These are phyloP conservation scores for Juncus effusus DNA, from an alignment of 176 grass and related monocot genomes.

Conservation along the genomic window DNA sequence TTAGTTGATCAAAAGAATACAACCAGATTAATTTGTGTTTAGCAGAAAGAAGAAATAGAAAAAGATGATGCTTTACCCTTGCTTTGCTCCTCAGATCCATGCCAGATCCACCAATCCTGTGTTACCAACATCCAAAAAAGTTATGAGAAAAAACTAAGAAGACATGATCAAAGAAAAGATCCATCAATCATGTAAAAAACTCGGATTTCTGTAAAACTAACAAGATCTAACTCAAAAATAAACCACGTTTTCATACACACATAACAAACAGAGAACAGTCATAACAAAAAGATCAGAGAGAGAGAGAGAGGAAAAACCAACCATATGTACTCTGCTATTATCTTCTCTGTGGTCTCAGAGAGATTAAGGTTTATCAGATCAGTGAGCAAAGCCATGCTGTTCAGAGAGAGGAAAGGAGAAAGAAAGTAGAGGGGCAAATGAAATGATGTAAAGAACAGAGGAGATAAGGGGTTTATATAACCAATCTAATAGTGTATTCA, in stretches of 20 bases:
- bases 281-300: slow-evolving; percentile 13
- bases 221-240: background rate
- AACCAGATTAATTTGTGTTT: background rate
- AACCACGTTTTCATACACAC: background rate
- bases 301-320: slow-evolving; percentile 26
- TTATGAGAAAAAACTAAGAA: background rate
- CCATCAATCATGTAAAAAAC: background rate
- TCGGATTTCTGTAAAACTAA: too few relatives aligned
- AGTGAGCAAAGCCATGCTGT: slow-evolving; percentile 84
- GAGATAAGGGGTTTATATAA: slow-evolving; percentile 23
- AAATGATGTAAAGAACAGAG: slow-evolving; percentile 15
- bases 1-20: background rate
- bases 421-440: background rate
- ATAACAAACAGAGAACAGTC: background rate
- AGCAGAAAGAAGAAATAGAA: background rate
- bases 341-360: slow-evolving; percentile 67
- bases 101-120: slow-evolving; percentile 98
- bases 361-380: slow-evolving; percentile 93
- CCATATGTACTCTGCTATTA: slow-evolving; percentile 99
- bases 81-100: slow-evolving; percentile 98
- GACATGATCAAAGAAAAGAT: slow-evolving; percentile 6
- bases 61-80: slow-evolving; percentile 50
- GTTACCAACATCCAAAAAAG: background rate
- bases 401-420: background rate
- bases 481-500: slow-evolving; percentile 17